A percentile compares a stretch with the other conserved stretches of the same genome.
Conservation (phyloP, 2,329 filamentous ascomycete species). For the Aquanectria penicillioides region DNA sequence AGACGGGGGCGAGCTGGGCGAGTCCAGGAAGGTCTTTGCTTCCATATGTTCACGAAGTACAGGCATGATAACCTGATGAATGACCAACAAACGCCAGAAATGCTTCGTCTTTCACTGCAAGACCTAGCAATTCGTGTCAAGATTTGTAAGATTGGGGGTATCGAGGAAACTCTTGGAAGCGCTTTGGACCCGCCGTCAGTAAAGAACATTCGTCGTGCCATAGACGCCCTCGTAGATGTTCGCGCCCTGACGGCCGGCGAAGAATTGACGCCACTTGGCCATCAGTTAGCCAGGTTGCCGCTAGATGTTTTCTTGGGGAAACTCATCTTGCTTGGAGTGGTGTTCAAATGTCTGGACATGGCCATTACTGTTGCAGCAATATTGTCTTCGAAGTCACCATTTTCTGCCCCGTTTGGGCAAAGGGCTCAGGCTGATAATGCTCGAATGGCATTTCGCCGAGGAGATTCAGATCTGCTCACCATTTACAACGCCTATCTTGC, state of each 20-base stretch:
- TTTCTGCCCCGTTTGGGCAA: conserved; percentile 86
- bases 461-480: conserved; percentile 92
- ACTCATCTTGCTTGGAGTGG: conserved; percentile 83
- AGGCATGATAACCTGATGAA: conserved; percentile 87
- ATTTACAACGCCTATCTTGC: conserved; percentile 92
- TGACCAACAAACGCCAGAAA: conserved; percentile 95
- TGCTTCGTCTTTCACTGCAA: conserved; percentile 92
- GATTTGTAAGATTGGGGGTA: conserved; percentile 94
- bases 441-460: conserved; percentile 80
- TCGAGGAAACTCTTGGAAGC: conserved; percentile 87
- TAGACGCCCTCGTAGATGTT: conserved; percentile 93
- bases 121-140: conserved; percentile 96
- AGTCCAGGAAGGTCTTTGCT: conserved; percentile 94
- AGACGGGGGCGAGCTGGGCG: conserved; percentile 91
- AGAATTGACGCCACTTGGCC: conserved; percentile 85
- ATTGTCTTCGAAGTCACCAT: conserved; percentile 93
- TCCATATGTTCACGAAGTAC: conserved; percentile 92
- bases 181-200: conserved; percentile 90
- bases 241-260: conserved; percentile 84
- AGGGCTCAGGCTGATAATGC: conserved; percentile 84
- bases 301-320: conserved; percentile 96
- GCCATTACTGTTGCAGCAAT: conserved; percentile 92
- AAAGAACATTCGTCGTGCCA: conserved; percentile 91
- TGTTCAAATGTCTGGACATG: conserved; percentile 93
- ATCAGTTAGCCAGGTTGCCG: conserved; percentile 87